phyloP scores from a whole-genome alignment of 495 filamentous ascomycete species.

The Cryomyces minteri region DNA sequence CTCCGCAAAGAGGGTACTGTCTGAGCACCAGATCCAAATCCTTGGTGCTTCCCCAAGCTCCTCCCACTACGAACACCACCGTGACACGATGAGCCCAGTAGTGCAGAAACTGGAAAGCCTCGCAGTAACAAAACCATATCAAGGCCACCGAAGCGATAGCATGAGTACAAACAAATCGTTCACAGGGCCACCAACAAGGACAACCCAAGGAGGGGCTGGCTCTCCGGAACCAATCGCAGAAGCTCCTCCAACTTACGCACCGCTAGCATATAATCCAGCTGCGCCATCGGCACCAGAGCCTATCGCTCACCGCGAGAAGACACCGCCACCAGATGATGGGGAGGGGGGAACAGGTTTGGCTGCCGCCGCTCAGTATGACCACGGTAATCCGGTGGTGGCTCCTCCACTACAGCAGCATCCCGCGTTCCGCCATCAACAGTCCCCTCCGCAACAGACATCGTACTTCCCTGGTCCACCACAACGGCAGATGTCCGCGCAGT shows the following conservation, averaged over 20 bases:
- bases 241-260: slow-evolving; percentile 34
- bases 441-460: slow-evolving; percentile 5
- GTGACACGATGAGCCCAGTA: slow-evolving; percentile 48
- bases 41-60: slow-evolving; percentile 26
- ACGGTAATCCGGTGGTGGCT: slow-evolving; percentile 22
- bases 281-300: slow-evolving; percentile 73
- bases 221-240: slow-evolving; percentile 1
- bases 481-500: slow-evolving; percentile 5
- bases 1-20: slow-evolving; percentile 38
- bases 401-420: slow-evolving; percentile 12
- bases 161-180: slow-evolving; percentile 20
- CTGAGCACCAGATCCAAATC: slow-evolving; percentile 39
- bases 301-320: slow-evolving; percentile 74
- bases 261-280: slow-evolving; percentile 82
- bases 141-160: slow-evolving; percentile 11
- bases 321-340: slow-evolving; percentile 62
- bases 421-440: slow-evolving; percentile 20
- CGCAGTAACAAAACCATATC: slow-evolving; percentile 40
- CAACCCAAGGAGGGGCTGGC: slow-evolving; percentile 4
- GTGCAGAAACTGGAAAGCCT: slow-evolving; percentile 72
- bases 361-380: slow-evolving; percentile 48
- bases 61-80: slow-evolving; percentile 13
- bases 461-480: slow-evolving; percentile 23
- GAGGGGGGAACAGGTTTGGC: slow-evolving; percentile 50
- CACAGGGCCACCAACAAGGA: slow-evolving; percentile 26